Evolutionary conservation across 2,329 filamentous ascomycete genomes (phyloP).

Genomic region (Phoma herbarum): DNA sequence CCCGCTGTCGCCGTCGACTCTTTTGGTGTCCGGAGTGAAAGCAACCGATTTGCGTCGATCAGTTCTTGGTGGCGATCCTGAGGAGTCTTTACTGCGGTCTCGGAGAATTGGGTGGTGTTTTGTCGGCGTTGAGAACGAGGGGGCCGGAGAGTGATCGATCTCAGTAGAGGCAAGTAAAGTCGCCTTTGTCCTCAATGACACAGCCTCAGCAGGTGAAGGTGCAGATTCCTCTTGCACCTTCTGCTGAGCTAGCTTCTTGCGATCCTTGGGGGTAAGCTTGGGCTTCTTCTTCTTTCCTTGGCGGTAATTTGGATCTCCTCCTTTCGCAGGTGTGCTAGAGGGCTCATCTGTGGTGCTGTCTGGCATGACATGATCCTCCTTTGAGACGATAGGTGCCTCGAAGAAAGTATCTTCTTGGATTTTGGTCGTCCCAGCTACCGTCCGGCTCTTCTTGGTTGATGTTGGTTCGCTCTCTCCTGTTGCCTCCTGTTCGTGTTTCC

Average conservation of each 20-base stretch:
- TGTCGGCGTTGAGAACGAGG: slow-evolving; percentile 28
- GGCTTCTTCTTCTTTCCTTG: slow-evolving; percentile 29
- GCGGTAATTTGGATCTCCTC: slow-evolving; percentile 50
- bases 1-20: slow-evolving; percentile 63
- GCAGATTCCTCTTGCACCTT: slow-evolving; percentile 18
- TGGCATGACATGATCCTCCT: slow-evolving; percentile 20
- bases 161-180: slow-evolving; percentile 47
- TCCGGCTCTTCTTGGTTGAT: slow-evolving; percentile 30
- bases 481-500: slow-evolving; percentile 43
- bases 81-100: slow-evolving; percentile 28
- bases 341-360: slow-evolving; percentile 17
- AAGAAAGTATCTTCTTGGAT: neutral
- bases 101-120: slow-evolving; percentile 25
- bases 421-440: neutral
- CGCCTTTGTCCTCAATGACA: slow-evolving; percentile 20
- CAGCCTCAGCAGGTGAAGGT: slow-evolving; percentile 36
- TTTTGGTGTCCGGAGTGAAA: slow-evolving; percentile 71
- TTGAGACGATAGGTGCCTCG: slow-evolving; percentile 5
- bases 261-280: slow-evolving; percentile 16
- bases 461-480: slow-evolving; percentile 35
- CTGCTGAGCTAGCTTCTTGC: slow-evolving; percentile 15
- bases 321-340: slow-evolving; percentile 31
- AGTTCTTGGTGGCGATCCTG: slow-evolving; percentile 37
- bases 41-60: slow-evolving; percentile 66
- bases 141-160: slow-evolving; percentile 24